Evolutionary conservation across 2,329 filamentous ascomycete species (phyloP).

Genomic region (Emericellopsis cladophorae): DNA sequence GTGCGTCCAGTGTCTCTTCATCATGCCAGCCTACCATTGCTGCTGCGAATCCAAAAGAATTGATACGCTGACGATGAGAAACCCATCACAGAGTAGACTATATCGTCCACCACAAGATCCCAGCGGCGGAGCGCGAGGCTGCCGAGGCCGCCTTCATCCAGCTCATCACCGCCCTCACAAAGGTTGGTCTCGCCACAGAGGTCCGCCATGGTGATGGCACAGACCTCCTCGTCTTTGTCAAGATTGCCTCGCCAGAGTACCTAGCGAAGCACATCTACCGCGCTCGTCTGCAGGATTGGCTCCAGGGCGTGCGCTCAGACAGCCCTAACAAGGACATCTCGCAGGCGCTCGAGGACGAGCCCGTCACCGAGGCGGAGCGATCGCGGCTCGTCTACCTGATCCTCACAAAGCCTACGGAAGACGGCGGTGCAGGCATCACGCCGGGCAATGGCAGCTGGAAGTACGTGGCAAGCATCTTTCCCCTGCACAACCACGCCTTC

Average conservation of each 20-base stretch:
- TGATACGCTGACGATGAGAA: constrained; percentile 4
- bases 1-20: constrained; percentile 13
- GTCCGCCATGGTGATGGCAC: constrained; percentile 67
- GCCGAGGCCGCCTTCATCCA: constrained; percentile 67
- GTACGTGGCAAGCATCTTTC: constrained; percentile 61
- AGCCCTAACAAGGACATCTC: constrained; percentile 64
- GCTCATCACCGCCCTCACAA: constrained; percentile 62
- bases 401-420: constrained; percentile 58
- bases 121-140: constrained; percentile 52
- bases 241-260: constrained; percentile 61
- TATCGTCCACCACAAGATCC: constrained; percentile 69
- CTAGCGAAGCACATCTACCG: constrained; percentile 74
- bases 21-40: not conserved
- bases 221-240: constrained; percentile 73
- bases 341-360: constrained; percentile 56
- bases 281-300: constrained; percentile 84
- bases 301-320: constrained; percentile 70
- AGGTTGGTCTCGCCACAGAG: constrained; percentile 75
- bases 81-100: constrained; percentile 60
- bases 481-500: constrained; percentile 64
- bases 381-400: constrained; percentile 80
- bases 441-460: constrained; percentile 59
- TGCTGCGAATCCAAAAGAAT: not conserved
- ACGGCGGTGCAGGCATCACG: constrained; percentile 70
- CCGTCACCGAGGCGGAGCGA: constrained; percentile 77